These are phyloP conservation scores for Coemansia sp. DNA, from an alignment of 192 early-diverging fungal species.

Conservation along the genomic window DNA sequence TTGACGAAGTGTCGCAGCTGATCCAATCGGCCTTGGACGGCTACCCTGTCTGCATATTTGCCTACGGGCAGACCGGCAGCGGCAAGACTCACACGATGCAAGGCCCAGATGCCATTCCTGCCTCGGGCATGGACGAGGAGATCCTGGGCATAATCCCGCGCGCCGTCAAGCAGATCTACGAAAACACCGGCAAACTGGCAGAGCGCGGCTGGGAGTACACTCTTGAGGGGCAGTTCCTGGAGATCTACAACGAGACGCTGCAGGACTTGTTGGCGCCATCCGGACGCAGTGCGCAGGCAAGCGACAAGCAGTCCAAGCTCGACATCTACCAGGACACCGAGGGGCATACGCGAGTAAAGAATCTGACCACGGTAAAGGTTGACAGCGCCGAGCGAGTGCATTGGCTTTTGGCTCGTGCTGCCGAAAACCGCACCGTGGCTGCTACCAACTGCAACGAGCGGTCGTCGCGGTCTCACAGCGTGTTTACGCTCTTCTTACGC, in stretches of 20 bases:
- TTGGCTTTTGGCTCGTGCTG: constrained; percentile 71
- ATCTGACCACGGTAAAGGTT: constrained; percentile 70
- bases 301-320: constrained; percentile 66
- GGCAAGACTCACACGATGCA: constrained; percentile 91
- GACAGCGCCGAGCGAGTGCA: constrained; percentile 76
- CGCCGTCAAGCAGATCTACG: constrained; percentile 89
- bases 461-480: constrained; percentile 92
- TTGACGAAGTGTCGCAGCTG: constrained; percentile 94
- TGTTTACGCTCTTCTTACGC: constrained; percentile 83
- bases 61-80: constrained; percentile 96
- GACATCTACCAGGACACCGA: constrained; percentile 83
- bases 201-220: constrained; percentile 87
- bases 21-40: constrained; percentile 96
- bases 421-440: constrained; percentile 85
- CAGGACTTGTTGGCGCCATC: constrained; percentile 74
- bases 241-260: constrained; percentile 96
- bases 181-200: constrained; percentile 66
- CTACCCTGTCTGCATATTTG: constrained; percentile 97
- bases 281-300: constrained; percentile 13
- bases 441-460: constrained; percentile 93
- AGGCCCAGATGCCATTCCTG: constrained; percentile 55
- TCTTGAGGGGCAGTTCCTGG: constrained; percentile 88
- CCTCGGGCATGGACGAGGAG: constrained; percentile 24
- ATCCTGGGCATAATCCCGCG: constrained; percentile 92
- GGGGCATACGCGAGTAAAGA: constrained; percentile 81